Percentiles rank a stretch among this genome's conserved stretches.
Conservation (phyloP, 176 grass and related monocot species). For the Bonia amplexicaulis region DNA sequence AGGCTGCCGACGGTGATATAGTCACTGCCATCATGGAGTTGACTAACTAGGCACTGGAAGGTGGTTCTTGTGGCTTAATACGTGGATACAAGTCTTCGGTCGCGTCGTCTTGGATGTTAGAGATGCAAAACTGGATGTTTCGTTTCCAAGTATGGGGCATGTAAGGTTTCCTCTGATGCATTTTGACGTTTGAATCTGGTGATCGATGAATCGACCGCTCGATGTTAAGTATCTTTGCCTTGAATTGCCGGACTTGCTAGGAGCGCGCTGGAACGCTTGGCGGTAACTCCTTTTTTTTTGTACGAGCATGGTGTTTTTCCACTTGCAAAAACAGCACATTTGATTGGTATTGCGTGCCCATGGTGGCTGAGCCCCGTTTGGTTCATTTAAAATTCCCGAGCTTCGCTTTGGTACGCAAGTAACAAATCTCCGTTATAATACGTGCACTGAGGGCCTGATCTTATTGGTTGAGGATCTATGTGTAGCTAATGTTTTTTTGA, state of each 20-base stretch:
- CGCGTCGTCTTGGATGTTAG: background rate
- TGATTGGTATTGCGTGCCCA: background rate
- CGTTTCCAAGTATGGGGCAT: background rate
- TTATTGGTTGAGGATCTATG: too few species aligned
- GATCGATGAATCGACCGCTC: background rate
- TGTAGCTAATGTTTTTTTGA: too few species aligned
- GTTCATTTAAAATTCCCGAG: too few species aligned
- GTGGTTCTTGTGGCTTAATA: background rate
- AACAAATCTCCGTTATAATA: too few species aligned
- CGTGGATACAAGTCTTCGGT: background rate
- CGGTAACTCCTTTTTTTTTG: too few species aligned
- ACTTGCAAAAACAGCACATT: background rate
- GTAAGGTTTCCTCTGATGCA: background rate
- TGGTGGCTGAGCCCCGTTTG: too few species aligned
- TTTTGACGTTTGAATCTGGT: background rate
- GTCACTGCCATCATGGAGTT: constrained; percentile 70
- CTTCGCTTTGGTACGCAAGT: too few species aligned
- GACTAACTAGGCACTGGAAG: constrained; percentile 36
- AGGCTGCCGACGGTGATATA: constrained; percentile 52
- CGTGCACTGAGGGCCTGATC: too few species aligned
- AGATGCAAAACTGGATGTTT: background rate
- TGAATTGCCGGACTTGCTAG: background rate
- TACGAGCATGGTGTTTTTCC: background rate
- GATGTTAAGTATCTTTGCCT: background rate
- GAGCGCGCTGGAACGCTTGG: too few species aligned